These are phyloP conservation scores for Parascedosporium putredinis DNA, from an alignment of 2,329 filamentous ascomycete genomes.

Conservation along the genomic window DNA sequence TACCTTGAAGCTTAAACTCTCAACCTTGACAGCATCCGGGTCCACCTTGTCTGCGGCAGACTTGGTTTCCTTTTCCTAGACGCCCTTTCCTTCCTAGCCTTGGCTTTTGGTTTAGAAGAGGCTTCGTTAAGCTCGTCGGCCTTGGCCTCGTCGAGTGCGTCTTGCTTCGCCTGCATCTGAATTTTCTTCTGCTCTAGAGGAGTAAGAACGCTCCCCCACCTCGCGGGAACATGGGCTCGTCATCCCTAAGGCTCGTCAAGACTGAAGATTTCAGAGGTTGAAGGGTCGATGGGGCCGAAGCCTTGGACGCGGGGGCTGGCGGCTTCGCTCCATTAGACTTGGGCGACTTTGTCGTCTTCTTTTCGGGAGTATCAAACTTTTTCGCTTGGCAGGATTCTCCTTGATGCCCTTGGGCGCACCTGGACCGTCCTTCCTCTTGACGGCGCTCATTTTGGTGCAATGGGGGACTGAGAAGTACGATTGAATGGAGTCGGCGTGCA, in stretches of 20 bases:
- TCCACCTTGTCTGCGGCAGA: slow-evolving; percentile 28
- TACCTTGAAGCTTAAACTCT: slow-evolving; percentile 85
- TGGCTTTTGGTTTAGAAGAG: slow-evolving; percentile 26
- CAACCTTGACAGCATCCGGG: slow-evolving; percentile 57
- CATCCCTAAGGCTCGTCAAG: slow-evolving; percentile 51
- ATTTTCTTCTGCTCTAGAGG: slow-evolving; percentile 96
- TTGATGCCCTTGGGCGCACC: slow-evolving; percentile 3
- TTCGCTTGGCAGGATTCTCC: slow-evolving; percentile 31
- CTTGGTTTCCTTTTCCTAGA: slow-evolving; percentile 46
- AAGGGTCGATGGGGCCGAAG: slow-evolving; percentile 20
- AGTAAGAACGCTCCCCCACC: slow-evolving; percentile 86
- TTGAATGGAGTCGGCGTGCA: neutral
- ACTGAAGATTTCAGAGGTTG: slow-evolving; percentile 24
- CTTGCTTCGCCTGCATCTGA: slow-evolving; percentile 80
- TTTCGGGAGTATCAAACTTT: slow-evolving; percentile 38
- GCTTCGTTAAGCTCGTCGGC: slow-evolving; percentile 48
- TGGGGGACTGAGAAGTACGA: slow-evolving; percentile 6
- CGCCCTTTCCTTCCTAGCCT: slow-evolving; percentile 43
- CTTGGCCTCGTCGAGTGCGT: slow-evolving; percentile 76
- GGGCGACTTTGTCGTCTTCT: slow-evolving; percentile 37
- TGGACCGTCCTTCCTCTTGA: slow-evolving; percentile 16
- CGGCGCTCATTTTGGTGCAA: slow-evolving; percentile 37
- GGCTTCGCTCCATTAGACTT: slow-evolving; percentile 27
- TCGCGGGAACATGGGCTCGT: slow-evolving; percentile 84
- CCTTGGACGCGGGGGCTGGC: slow-evolving; percentile 12